phyloP scores from a whole-genome alignment of 441 rosid genomes.

The Arabidopsis hybrid region DNA sequence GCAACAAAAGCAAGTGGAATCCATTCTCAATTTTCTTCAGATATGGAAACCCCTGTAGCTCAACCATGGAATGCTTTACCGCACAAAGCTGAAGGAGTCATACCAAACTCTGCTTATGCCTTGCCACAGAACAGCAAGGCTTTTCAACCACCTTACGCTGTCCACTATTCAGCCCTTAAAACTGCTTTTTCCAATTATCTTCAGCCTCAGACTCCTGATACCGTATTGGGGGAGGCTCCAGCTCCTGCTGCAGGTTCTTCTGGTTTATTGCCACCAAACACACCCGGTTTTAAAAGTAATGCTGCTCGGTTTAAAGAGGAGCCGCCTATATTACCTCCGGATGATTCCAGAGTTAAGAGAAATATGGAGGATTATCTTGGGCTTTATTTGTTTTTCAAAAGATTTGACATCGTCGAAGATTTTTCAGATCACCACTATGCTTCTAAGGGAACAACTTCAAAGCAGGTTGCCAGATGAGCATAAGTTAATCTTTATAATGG shows the following conservation, averaged over 20 bases:
- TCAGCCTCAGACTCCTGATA: conserved; percentile 42
- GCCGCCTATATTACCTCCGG: conserved; percentile 36
- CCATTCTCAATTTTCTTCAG: conserved; percentile 12
- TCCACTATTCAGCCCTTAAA: conserved; percentile 13
- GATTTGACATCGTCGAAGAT: conserved; percentile 79
- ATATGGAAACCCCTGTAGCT: conserved; percentile 10
- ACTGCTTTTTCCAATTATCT: neutral
- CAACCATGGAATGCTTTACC: conserved; percentile 40
- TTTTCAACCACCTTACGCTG: conserved; percentile 24
- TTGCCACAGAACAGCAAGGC: conserved; percentile 32
- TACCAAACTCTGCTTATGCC: conserved; percentile 26
- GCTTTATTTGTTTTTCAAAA: conserved; percentile 64
- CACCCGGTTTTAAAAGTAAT: conserved; percentile 4
- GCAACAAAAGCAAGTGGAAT: conserved; percentile 28
- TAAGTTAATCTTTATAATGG: conserved; percentile 20
- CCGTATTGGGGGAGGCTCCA: conserved; percentile 25
- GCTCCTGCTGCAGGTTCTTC: conserved; percentile 29
- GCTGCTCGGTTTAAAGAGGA: conserved; percentile 44
- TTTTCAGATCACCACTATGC: conserved; percentile 72
- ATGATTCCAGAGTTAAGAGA: conserved; percentile 40
- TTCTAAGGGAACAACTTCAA: conserved; percentile 44
- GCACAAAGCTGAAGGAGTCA: conserved; percentile 29
- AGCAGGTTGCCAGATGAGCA: conserved; percentile 57
- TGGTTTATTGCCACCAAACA: conserved; percentile 17
- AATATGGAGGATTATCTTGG: conserved; percentile 53